Base-by-base conservation (phyloP, 1,139 yeast species). In the Geotrichum armillariae region DNA sequence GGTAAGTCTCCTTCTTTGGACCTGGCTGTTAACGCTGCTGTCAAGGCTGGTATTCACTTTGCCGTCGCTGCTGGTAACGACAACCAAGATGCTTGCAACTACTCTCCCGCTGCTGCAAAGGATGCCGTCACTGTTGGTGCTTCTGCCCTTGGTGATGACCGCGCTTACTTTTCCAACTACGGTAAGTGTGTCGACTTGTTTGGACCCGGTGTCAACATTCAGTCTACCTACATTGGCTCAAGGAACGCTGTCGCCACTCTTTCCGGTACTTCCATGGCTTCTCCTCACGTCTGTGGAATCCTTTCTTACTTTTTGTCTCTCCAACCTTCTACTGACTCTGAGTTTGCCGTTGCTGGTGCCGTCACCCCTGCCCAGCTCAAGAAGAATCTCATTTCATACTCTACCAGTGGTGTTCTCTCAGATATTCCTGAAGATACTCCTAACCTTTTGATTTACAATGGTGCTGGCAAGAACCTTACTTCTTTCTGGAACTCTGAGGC, bases 221-320 rank as follows among this genome's bases (percentile, higher is more conserved):
- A 69, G 53, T 76, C 82, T 9, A 73, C 78, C 29, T 93, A 90
- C 74, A 90, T 87, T 68, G 95, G 96, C 46, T 84, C 95, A 33
- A 82, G 82, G 58, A 69, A 78, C 52, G 90, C 94, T 45, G 85
- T 95, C 59, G 95, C 96, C 54, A 82, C 93, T 48, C 78, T 93
- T 71, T 89, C 97, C 37, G 99, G 99, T 73, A 93, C 99, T 21
- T 93, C 99, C 18, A 93, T 93, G 99, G 99, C 99, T 31, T 88
- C 98, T 41, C 99, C 99, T 49, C 98, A 93, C 68, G 85, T 93
- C 67, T 85, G 90, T 56, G 99, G 99, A 60, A 78, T 93, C 68
- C 62, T 73, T 55, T 67, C 97, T 3, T 93, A 93, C 79, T 91
- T 81, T 73, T 75, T 93, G 63, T 88, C 97, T 18, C 81, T 93